Evolutionary conservation across 768 basidiomycete genomes (phyloP).

Genomic region (Boletus reticuloceps): DNA sequence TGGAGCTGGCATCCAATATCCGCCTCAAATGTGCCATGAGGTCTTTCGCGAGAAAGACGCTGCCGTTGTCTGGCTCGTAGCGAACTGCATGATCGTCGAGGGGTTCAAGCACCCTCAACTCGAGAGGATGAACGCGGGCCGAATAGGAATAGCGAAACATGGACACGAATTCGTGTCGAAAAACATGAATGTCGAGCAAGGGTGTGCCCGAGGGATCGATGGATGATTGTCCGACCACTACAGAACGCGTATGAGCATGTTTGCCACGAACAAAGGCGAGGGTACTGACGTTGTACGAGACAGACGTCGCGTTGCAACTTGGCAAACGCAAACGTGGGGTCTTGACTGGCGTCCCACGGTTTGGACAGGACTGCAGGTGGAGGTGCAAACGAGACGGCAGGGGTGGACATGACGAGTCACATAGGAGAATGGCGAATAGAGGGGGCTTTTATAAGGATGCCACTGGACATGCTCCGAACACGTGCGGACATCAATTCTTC

Average conservation of each 20-base stretch:
- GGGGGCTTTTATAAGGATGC: not conserved
- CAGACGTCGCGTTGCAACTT: conserved; percentile 24
- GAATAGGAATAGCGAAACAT: conserved; percentile 61
- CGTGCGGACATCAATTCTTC: not conserved
- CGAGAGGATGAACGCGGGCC: conserved; percentile 33
- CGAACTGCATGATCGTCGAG: conserved; percentile 47
- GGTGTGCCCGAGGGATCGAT: conserved; percentile 11
- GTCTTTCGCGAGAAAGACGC: conserved; percentile 56
- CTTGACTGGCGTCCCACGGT: conserved; percentile 9
- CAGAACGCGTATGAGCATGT: too few species aligned
- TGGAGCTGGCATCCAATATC: conserved; percentile 26
- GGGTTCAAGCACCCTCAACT: conserved; percentile 48
- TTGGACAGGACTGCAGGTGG: conserved; percentile 11
- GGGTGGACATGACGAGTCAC: conserved; percentile 5
- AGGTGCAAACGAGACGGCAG: conserved; percentile 25
- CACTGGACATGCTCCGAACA: not conserved
- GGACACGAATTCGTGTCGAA: conserved; percentile 56
- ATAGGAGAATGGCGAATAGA: not conserved
- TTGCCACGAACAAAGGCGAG: too few species aligned
- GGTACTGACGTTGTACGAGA: conserved; percentile 29
- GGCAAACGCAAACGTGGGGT: conserved; percentile 38
- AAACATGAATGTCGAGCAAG: conserved; percentile 25
- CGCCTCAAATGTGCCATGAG: conserved; percentile 28
- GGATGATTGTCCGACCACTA: conserved; percentile 18
- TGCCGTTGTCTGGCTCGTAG: conserved; percentile 59